Conservation (phyloP, 768 basidiomycete genomes). For the Exidia glandulosa region DNA sequence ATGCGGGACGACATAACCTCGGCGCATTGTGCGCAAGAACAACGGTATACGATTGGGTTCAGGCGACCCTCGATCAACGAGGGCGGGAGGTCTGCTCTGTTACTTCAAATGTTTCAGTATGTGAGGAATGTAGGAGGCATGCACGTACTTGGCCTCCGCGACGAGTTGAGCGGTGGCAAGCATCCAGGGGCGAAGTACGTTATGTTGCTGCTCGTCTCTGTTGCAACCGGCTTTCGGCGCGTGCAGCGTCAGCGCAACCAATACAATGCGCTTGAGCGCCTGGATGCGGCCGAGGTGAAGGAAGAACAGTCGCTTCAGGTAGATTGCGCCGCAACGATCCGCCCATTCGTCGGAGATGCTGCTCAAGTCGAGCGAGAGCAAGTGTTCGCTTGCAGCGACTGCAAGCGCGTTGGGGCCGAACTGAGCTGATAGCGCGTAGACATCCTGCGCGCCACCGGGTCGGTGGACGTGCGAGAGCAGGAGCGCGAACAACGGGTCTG, state of each 20-base stretch:
- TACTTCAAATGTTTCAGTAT: not conserved
- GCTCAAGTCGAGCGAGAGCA: slow-evolving; percentile 60
- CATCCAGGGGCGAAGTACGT: not conserved
- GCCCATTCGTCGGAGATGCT: slow-evolving; percentile 62
- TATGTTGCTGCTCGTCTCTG: slow-evolving; percentile 43
- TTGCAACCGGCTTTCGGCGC: slow-evolving; percentile 60
- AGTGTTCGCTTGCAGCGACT: slow-evolving; percentile 59
- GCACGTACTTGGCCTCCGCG: not conserved
- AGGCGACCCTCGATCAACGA: not conserved
- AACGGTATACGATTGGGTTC: not conserved
- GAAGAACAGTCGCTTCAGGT: slow-evolving; percentile 74
- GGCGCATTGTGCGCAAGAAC: not conserved
- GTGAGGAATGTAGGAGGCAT: not conserved
- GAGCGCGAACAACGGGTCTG: slow-evolving; percentile 20
- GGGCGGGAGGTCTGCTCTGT: not conserved
- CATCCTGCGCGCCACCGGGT: slow-evolving; percentile 31
- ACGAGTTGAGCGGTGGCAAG: not conserved
- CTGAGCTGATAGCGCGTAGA: slow-evolving; percentile 60
- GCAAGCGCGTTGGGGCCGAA: slow-evolving; percentile 65
- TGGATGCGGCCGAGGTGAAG: slow-evolving; percentile 75
- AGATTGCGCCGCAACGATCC: slow-evolving; percentile 57
- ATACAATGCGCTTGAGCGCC: slow-evolving; percentile 66
- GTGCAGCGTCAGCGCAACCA: slow-evolving; percentile 66
- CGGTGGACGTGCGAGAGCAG: slow-evolving; percentile 18
- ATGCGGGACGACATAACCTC: not conserved